These are phyloP conservation scores for Sporothrix curviconia DNA, from an alignment of 2,329 filamentous ascomycete genomes.

Conservation along the genomic window DNA sequence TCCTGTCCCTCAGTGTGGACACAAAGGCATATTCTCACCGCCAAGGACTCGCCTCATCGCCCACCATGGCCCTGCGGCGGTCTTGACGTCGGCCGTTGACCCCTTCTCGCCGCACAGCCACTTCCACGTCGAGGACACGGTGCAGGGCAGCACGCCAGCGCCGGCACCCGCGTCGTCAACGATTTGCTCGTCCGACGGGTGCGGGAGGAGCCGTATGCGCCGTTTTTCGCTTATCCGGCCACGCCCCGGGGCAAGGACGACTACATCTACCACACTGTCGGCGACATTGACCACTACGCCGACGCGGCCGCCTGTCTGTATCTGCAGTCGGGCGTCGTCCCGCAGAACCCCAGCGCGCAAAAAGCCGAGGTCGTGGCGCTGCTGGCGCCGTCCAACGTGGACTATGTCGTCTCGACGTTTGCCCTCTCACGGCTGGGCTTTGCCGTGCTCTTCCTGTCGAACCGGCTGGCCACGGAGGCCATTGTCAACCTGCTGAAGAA, in stretches of 20 bases:
- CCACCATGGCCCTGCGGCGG: neutral
- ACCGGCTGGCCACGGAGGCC: conserved; percentile 28
- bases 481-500: conserved; percentile 20
- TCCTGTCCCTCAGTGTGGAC: neutral
- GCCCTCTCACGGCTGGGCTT: conserved; percentile 50
- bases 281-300: conserved; percentile 7
- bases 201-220: neutral
- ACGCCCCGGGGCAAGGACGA: conserved; percentile 7
- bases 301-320: conserved; percentile 5
- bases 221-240: conserved; percentile 10
- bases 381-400: conserved; percentile 46
- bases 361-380: conserved; percentile 37
- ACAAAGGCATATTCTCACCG: neutral
- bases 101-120: neutral
- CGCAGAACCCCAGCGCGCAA: conserved; percentile 17
- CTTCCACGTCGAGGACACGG: neutral
- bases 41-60: neutral
- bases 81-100: neutral
- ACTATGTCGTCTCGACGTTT: conserved; percentile 48
- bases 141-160: neutral
- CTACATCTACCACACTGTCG: conserved; percentile 9
- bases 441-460: conserved; percentile 34
- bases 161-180: conserved; percentile 1
- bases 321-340: conserved; percentile 1
- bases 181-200: conserved; percentile 3